Percentiles rank a stretch among this genome's conserved stretches.
Conservation (phyloP, 2,329 filamentous ascomycete species). For the Microascus cirrosus region DNA sequence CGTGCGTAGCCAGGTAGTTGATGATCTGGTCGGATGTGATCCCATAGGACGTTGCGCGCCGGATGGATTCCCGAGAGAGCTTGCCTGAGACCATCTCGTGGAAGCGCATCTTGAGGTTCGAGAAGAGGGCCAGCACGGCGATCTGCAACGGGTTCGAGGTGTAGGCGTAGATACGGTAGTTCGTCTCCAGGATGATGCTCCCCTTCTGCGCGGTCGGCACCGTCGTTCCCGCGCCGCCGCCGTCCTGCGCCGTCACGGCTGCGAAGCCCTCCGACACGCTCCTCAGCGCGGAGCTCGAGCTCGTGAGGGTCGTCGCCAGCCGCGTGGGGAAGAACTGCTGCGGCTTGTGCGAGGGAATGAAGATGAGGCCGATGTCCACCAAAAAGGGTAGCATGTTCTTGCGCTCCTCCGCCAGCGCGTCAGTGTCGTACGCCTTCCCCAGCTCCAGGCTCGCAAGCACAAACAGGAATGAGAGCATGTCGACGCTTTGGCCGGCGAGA, state of each 20-base stretch:
- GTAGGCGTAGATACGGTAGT: constrained; percentile 96
- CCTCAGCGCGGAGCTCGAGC: constrained; percentile 64
- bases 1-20: constrained; percentile 80
- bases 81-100: constrained; percentile 90
- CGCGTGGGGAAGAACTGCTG: constrained; percentile 79
- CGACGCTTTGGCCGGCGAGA: constrained; percentile 63
- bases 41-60: constrained; percentile 74
- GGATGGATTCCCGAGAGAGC: constrained; percentile 78
- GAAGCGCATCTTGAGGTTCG: constrained; percentile 79
- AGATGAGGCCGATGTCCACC: constrained; percentile 86
- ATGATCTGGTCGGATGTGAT: constrained; percentile 96
- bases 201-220: constrained; percentile 45
- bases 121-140: constrained; percentile 83
- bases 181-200: constrained; percentile 94
- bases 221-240: constrained; percentile 31
- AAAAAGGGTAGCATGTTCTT: constrained; percentile 83
- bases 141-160: constrained; percentile 91
- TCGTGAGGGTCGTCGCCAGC: constrained; percentile 83
- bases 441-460: constrained; percentile 89
- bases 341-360: constrained; percentile 47
- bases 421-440: constrained; percentile 80
- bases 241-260: constrained; percentile 47
- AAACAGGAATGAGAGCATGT: constrained; percentile 93
- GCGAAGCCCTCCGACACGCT: constrained; percentile 58
- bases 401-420: constrained; percentile 70